phyloP scores from a whole-genome alignment of 495 filamentous ascomycete genomes.

The Lasiosphaeriaceae sp. region DNA sequence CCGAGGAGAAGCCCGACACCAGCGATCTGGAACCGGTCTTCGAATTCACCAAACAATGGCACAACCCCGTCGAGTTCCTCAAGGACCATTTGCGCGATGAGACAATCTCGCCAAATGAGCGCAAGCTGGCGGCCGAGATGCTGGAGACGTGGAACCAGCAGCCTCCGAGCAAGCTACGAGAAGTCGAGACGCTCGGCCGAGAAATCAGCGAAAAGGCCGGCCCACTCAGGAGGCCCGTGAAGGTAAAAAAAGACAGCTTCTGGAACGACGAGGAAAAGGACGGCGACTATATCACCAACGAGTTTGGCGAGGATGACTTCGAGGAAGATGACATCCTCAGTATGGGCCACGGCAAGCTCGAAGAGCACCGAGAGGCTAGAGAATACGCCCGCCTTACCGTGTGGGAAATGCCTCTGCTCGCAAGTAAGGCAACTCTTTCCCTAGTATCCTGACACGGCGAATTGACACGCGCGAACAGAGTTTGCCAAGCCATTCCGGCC shows the following conservation, averaged over 20 bases:
- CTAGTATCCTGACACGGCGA: background rate
- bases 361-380: conserved; percentile 83
- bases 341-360: conserved; percentile 78
- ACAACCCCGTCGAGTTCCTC: conserved; percentile 18
- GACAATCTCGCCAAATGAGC: conserved; percentile 4
- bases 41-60: conserved; percentile 7
- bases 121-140: background rate
- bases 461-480: conserved; percentile 44
- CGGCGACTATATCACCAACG: conserved; percentile 35
- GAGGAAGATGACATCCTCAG: conserved; percentile 77
- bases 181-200: conserved; percentile 10
- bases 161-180: conserved; percentile 4
- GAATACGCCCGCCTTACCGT: conserved; percentile 82
- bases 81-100: conserved; percentile 5
- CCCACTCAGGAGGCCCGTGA: conserved; percentile 6
- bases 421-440: conserved; percentile 55
- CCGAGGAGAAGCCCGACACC: conserved; percentile 7
- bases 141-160: conserved; percentile 16
- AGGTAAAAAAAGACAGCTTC: conserved; percentile 22
- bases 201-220: conserved; percentile 4
- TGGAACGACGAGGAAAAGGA: conserved; percentile 43
- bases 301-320: conserved; percentile 39
- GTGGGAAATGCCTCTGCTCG: conserved; percentile 94
- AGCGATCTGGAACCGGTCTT: conserved; percentile 2
- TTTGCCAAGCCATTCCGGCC: conserved; percentile 76